A percentile compares a stretch with the other conserved stretches of the same genome.
Evolutionary conservation across 1,139 yeast species (phyloP).

Genomic region (Geotrichum fermentans): DNA sequence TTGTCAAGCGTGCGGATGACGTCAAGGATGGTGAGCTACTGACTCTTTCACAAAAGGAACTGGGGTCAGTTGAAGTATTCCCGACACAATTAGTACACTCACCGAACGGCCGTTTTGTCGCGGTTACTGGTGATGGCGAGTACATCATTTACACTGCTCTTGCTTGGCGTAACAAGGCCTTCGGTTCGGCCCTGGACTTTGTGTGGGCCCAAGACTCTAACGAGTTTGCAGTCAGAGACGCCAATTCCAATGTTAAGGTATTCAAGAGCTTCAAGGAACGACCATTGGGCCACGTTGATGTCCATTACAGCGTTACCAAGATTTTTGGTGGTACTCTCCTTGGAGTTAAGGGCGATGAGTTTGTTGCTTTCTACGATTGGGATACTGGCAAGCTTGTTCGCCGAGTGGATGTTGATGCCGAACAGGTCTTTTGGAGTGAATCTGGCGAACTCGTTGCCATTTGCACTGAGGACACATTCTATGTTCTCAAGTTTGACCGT

Average conservation of each 20-base stretch:
- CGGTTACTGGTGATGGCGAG: constrained; percentile 98
- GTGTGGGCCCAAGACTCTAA: constrained; percentile 94
- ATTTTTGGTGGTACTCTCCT: constrained; percentile 82
- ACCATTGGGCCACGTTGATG: constrained; percentile 52
- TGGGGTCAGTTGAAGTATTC: constrained; percentile 87
- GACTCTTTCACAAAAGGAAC: constrained; percentile 73
- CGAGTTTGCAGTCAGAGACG: constrained; percentile 77
- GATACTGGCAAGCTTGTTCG: constrained; percentile 77
- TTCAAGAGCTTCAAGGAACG: constrained; percentile 83
- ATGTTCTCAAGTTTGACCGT: constrained; percentile 68
- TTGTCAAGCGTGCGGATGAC: constrained; percentile 59
- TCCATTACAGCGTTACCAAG: constrained; percentile 67
- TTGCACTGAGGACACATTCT: constrained; percentile 71
- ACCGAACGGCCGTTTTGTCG: constrained; percentile 94
- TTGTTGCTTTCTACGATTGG: constrained; percentile 91
- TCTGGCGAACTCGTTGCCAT: constrained; percentile 85
- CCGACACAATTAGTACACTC: constrained; percentile 86
- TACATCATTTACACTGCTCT: constrained; percentile 92
- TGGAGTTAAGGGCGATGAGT: constrained; percentile 66
- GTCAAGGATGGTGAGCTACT: constrained; percentile 68
- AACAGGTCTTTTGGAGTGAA: constrained; percentile 86
- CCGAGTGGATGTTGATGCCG: constrained; percentile 65
- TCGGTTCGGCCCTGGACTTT: constrained; percentile 85
- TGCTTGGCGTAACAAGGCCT: constrained; percentile 96
- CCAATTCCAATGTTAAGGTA: constrained; percentile 59